Conservation (phyloP, 73 alveolate species). For the Paramecium pentaurelia region DNA sequence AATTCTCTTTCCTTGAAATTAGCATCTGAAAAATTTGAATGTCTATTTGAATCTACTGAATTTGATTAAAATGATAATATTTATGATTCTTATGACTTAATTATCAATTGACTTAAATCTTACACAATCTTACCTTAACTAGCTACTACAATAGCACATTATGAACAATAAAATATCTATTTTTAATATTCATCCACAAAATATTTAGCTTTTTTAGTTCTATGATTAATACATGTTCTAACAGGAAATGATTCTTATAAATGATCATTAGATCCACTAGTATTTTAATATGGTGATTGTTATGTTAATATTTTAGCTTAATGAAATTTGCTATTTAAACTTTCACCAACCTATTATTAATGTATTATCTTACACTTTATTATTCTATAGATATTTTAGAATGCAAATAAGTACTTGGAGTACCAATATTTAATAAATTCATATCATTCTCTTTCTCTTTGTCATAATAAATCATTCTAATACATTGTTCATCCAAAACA, state of each 20-base stretch:
- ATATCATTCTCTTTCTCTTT: slow-evolving; percentile 28
- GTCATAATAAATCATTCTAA: background rate
- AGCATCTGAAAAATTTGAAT: background rate
- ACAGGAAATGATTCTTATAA: slow-evolving; percentile 42
- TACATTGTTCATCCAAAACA: background rate
- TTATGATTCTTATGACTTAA: slow-evolving; percentile 11
- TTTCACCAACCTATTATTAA: slow-evolving; percentile 16
- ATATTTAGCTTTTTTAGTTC: slow-evolving; percentile 33
- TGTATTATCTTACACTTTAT: background rate
- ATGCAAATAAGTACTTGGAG: slow-evolving; percentile 24
- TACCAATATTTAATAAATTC: background rate
- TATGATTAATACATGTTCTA: background rate
- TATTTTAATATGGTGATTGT: background rate
- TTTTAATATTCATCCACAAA: background rate
- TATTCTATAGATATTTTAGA: slow-evolving; percentile 1
- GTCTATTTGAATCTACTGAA: slow-evolving; percentile 31
- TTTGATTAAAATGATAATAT: slow-evolving; percentile 3
- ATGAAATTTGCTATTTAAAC: background rate
- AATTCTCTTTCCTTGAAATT: slow-evolving; percentile 1
- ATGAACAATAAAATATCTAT: background rate
- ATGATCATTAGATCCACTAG: background rate
- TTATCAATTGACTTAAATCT: background rate
- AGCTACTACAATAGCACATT: slow-evolving; percentile 16
- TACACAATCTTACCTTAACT: background rate
- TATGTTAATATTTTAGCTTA: background rate